Conservation (phyloP, 345 rosid species). For the Turnera subulata region DNA sequence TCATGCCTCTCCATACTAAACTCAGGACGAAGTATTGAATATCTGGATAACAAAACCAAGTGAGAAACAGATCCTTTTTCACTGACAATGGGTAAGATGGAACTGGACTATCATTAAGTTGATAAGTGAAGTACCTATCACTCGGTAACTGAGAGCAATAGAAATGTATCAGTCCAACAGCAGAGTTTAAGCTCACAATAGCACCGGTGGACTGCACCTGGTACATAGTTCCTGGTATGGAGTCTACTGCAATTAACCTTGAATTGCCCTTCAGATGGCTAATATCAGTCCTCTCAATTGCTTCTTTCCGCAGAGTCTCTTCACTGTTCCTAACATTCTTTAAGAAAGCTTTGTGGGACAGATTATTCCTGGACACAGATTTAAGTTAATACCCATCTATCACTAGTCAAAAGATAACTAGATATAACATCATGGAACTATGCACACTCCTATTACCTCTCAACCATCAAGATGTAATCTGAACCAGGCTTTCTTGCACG, state of each 20-base stretch:
- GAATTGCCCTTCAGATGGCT: slow-evolving; percentile 90
- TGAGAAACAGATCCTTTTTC: slow-evolving; percentile 10
- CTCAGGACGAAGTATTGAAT: slow-evolving; percentile 95
- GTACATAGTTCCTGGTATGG: slow-evolving; percentile 80
- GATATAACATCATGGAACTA: slow-evolving; percentile 5
- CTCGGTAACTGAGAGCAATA: slow-evolving; percentile 98
- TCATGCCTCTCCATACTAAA: slow-evolving; percentile 88
- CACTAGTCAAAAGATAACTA: background rate
- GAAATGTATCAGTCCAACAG: slow-evolving; percentile 91
- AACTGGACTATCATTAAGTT: background rate
- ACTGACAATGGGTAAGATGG: slow-evolving; percentile 5
- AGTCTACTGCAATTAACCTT: slow-evolving; percentile 68
- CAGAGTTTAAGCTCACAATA: slow-evolving; percentile 92
- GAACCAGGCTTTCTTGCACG: slow-evolving; percentile 99
- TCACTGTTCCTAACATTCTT: slow-evolving; percentile 97
- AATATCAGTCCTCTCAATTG: slow-evolving; percentile 94
- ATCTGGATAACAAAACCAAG: slow-evolving; percentile 35
- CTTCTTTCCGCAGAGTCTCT: slow-evolving; percentile 94
- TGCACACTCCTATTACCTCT: slow-evolving; percentile 49
- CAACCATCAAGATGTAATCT: slow-evolving; percentile 96
- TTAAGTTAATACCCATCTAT: slow-evolving; percentile 2
- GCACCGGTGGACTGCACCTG: slow-evolving; percentile 98
- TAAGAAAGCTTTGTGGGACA: slow-evolving; percentile 81
- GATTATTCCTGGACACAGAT: slow-evolving; percentile 50
- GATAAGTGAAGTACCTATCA: slow-evolving; percentile 56